Conservation (phyloP, 1,284 basidiomycete genomes). For the Vanrija pseudolonga region DNA sequence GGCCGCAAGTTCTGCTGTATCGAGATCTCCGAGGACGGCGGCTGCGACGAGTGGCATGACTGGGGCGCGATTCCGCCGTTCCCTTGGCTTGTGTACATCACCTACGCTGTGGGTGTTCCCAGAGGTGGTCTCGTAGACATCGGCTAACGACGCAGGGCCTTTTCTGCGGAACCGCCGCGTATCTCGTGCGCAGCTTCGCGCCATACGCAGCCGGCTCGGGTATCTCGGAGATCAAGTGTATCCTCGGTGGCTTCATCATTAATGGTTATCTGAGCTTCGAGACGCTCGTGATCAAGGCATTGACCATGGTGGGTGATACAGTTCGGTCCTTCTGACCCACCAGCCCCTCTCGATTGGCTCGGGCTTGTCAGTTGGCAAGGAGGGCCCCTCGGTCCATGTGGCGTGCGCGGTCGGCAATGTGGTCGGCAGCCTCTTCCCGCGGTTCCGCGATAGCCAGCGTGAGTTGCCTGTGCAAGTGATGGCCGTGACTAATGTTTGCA, state of each 20-base stretch:
- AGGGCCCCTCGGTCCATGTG: conserved; percentile 96
- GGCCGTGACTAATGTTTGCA: conserved; percentile 36
- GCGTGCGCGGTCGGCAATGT: conserved; percentile 90
- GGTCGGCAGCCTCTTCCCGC: conserved; percentile 74
- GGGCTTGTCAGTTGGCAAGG: conserved; percentile 94
- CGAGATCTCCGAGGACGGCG: conserved; percentile 67
- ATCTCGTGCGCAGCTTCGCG: conserved; percentile 82
- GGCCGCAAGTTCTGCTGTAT: conserved; percentile 96
- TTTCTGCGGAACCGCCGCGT: conserved; percentile 80
- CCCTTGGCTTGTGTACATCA: conserved; percentile 79
- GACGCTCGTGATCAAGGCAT: conserved; percentile 86
- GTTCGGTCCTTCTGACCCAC: conserved; percentile 11
- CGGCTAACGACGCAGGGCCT: conserved; percentile 54
- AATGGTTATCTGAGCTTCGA: conserved; percentile 85
- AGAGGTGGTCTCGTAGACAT: background rate
- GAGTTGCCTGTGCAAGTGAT: conserved; percentile 27
- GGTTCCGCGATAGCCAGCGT: conserved; percentile 86
- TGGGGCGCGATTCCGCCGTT: conserved; percentile 78
- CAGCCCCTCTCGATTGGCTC: conserved; percentile 97
- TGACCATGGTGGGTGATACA: conserved; percentile 67
- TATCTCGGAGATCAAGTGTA: conserved; percentile 99
- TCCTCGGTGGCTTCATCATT: conserved; percentile 95
- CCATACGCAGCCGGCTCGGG: conserved; percentile 97
- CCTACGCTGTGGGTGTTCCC: conserved; percentile 69
- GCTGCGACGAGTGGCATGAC: conserved; percentile 86